A percentile compares a stretch with the other conserved stretches of the same genome.
Conservation (phyloP, 495 filamentous ascomycete species). For the Lichenothelia convexa region DNA sequence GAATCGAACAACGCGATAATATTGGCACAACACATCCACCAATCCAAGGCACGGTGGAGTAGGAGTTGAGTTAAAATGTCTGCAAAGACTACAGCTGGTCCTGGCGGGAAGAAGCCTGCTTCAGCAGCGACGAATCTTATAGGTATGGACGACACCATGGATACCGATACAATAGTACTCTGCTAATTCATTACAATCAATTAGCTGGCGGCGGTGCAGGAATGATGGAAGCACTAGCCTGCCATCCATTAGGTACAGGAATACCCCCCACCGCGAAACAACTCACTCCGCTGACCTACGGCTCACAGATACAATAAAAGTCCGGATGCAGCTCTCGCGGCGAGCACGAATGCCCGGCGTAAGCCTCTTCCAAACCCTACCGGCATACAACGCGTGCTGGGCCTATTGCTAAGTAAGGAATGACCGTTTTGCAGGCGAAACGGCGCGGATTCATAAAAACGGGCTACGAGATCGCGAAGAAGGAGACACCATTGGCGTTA, state of each 20-base stretch:
- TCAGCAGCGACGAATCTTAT: slow-evolving; percentile 86
- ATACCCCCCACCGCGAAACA: background rate
- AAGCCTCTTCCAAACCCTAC: slow-evolving; percentile 16
- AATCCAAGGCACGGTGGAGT: too few species aligned
- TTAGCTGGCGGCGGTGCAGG: slow-evolving; percentile 97
- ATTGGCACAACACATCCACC: too few species aligned
- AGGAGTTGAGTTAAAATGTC: slow-evolving; percentile 31
- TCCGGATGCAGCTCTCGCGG: slow-evolving; percentile 95
- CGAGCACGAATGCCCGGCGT: slow-evolving; percentile 67
- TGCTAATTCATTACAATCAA: slow-evolving; percentile 7
- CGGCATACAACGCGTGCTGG: background rate
- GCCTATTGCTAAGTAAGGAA: background rate
- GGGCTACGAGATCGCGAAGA: slow-evolving; percentile 67
- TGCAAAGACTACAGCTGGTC: slow-evolving; percentile 39
- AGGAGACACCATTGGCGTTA: slow-evolving; percentile 77
- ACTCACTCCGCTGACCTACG: slow-evolving; percentile 2
- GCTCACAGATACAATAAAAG: slow-evolving; percentile 75
- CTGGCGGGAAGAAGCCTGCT: slow-evolving; percentile 58
- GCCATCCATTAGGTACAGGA: slow-evolving; percentile 75
- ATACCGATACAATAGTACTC: background rate
- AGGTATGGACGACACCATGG: slow-evolving; percentile 34
- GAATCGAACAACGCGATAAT: too few species aligned
- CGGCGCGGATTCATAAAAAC: slow-evolving; percentile 77
- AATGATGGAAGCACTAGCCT: slow-evolving; percentile 97
- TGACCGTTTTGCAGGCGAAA: slow-evolving; percentile 30